Conservation (phyloP, 768 basidiomycete species). For the Pilatotrama ljubarskyi region DNA sequence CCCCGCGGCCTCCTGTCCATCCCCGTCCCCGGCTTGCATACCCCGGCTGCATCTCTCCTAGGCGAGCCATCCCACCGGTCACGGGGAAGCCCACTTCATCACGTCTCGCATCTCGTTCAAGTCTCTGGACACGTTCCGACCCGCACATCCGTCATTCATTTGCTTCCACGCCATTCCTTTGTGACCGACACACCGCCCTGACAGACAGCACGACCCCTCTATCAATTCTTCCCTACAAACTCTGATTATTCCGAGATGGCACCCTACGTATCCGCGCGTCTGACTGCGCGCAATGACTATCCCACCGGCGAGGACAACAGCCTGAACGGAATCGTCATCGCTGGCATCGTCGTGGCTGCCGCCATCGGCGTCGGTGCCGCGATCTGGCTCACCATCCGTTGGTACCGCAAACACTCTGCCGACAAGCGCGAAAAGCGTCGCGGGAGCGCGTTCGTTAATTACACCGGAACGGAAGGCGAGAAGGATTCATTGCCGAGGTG, state of each 20-base stretch:
- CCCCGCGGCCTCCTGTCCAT: not conserved
- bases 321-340: constrained; percentile 43
- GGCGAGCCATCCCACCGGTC: not conserved
- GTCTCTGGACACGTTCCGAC: not conserved
- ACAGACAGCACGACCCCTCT: not conserved
- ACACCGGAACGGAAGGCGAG: constrained; percentile 1
- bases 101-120: not conserved
- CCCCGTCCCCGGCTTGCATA: not conserved
- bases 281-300: constrained; percentile 2
- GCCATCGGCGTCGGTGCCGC: constrained; percentile 40
- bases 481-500: constrained; percentile 12
- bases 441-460: constrained; percentile 17
- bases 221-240: not conserved
- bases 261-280: constrained; percentile 1
- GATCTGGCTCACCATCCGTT: constrained; percentile 46
- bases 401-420: constrained; percentile 37
- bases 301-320: constrained; percentile 17
- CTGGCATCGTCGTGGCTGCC: constrained; percentile 50
- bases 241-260: constrained; percentile 34
- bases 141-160: constrained; percentile 9
- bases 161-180: constrained; percentile 1
- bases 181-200: not conserved
- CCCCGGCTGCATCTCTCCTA: not conserved
- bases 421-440: constrained; percentile 20
- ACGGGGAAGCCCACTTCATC: not conserved